Base-by-base conservation (phyloP, 805 yeast genomes). In the Barnettozyma wickerhamii region DNA sequence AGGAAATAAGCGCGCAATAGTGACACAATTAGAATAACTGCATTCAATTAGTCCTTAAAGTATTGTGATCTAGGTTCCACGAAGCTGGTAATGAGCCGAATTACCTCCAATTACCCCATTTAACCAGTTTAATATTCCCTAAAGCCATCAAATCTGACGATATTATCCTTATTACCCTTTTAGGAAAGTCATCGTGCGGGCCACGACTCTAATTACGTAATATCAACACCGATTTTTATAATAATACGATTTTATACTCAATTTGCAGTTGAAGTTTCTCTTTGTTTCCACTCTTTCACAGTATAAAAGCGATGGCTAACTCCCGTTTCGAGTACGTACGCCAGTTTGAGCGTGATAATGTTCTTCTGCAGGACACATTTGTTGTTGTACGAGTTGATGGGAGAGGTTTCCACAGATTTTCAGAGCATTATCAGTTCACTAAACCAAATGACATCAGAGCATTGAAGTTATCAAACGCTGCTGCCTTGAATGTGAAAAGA, bases 331-430 rank as follows among this genome's bases (percentile, higher is more conserved):
- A 90, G 58, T 93, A 91, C 59, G 98, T 90, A 33, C 81, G 78
- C 52, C 63, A 65, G 40, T 93, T 87, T 61, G 99, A 93, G 60
- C 66, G 75, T 24, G 91, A 85, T 42, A 77, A 78, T 49, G 63
- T 65, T 23, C 69, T 93, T 5, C 71, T 93, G 1, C 96, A 90
- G 2, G 83, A 87, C 43, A 79, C 95, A 0, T 81, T 81, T 61
- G 79, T 93, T 7, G 82, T 93, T 9, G 76, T 93, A 3, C 71
- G 99, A 32, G 79, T 93, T 0, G 99, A 93, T 56, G 99, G 99
- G 1, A 75, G 93, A 48, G 95, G 96, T 19, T 93, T 93, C 59
- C 99, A 93, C 63, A 81, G 79, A 51, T 83, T 93, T 52, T 80
- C 95, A 3, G 72, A 72, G 28, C 64, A 66, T 42, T 93, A 93